Conservation (phyloP, 225 moss, liverwort and hornwort genomes). For the Straminergon stramineum region DNA sequence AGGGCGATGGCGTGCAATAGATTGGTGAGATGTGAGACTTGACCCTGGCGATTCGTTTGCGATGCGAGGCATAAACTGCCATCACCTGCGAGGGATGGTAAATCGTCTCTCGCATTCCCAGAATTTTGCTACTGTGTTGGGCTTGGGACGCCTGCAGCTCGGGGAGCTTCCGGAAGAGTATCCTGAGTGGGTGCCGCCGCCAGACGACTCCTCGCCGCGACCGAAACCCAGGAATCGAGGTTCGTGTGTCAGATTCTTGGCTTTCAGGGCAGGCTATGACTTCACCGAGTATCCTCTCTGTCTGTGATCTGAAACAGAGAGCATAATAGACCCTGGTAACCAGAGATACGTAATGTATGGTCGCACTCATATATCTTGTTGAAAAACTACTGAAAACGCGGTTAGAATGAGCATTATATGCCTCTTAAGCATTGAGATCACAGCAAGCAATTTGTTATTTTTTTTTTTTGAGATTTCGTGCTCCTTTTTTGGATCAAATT, state of each 20-base stretch:
- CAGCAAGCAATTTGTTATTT: neutral
- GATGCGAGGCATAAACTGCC: neutral
- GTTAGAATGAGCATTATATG: neutral
- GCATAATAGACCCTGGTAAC: neutral
- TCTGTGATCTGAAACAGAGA: neutral
- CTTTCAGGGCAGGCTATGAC: neutral
- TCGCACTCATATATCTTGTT: neutral
- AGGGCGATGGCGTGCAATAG: neutral
- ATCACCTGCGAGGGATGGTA: neutral
- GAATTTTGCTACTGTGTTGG: slow-evolving; percentile 7
- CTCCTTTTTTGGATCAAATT: neutral
- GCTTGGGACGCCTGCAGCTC: slow-evolving; percentile 38
- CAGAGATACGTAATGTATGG: neutral
- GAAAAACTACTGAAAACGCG: neutral
- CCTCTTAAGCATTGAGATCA: neutral
- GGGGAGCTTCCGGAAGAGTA: slow-evolving; percentile 25
- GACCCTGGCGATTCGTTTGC: neutral
- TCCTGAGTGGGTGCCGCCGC: slow-evolving; percentile 34
- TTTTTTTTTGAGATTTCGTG: neutral
- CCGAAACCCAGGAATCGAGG: slow-evolving; percentile 11
- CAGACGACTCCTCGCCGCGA: slow-evolving; percentile 7
- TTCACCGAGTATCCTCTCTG: neutral
- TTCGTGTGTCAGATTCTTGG: neutral
- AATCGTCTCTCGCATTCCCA: neutral
- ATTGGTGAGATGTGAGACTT: neutral